These are phyloP conservation scores for Penicillium aurantiogriseum DNA, from an alignment of 2,329 filamentous ascomycete genomes.

Conservation along the genomic window DNA sequence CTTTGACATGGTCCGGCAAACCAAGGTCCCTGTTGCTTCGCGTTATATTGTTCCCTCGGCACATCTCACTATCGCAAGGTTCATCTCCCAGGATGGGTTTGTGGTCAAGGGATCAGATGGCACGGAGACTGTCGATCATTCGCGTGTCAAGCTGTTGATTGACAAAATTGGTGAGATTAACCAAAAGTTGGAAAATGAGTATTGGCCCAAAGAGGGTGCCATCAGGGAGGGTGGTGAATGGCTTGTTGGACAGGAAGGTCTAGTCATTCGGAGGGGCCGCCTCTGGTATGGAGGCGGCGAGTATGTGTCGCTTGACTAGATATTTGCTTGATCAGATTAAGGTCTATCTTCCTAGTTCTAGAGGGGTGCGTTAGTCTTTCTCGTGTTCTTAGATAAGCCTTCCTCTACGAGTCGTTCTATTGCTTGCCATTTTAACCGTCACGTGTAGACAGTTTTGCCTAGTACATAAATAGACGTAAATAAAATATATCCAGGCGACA, in stretches of 20 bases:
- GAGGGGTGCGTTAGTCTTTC: neutral
- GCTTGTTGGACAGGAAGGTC: slow-evolving; percentile 75
- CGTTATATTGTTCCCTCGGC: slow-evolving; percentile 87
- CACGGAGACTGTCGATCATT: slow-evolving; percentile 39
- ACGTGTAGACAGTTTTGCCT: neutral
- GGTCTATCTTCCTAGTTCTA: neutral
- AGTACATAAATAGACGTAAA: neutral
- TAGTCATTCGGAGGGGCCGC: slow-evolving; percentile 70
- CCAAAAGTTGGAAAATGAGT: slow-evolving; percentile 65
- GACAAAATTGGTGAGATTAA: slow-evolving; percentile 73
- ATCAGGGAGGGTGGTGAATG: slow-evolving; percentile 64
- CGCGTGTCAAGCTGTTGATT: slow-evolving; percentile 64
- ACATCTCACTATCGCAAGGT: slow-evolving; percentile 81
- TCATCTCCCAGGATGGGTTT: slow-evolving; percentile 65
- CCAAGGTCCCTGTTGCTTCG: slow-evolving; percentile 67
- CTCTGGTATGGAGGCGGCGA: slow-evolving; percentile 89
- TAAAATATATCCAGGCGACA: neutral
- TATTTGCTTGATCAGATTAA: neutral
- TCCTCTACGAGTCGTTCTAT: neutral
- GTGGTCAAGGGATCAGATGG: slow-evolving; percentile 34
- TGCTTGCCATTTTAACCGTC: neutral
- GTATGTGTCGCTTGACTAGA: slow-evolving; percentile 48
- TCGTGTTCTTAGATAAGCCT: neutral
- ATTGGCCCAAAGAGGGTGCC: slow-evolving; percentile 60
- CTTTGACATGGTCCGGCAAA: slow-evolving; percentile 59